A percentile compares a stretch with the other conserved stretches of the same genome.
Evolutionary conservation across 2,329 filamentous ascomycete genomes (phyloP).

Genomic region (Cephalotrichum gorgonifer): DNA sequence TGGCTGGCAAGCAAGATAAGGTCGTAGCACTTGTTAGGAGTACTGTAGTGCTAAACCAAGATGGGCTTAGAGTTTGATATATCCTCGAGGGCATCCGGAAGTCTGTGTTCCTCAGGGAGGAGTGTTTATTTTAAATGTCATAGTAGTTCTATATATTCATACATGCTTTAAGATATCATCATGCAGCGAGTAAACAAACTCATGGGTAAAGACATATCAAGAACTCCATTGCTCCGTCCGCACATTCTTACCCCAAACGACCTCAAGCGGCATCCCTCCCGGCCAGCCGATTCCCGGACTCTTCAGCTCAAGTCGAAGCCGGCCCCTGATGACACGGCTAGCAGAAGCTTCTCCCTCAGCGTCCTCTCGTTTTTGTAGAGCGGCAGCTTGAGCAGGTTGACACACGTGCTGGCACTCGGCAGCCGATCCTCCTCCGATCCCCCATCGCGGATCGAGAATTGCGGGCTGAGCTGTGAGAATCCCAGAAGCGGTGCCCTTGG

Average conservation of each 20-base stretch:
- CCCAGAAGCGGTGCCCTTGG: constrained; percentile 82
- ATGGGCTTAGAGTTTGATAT: too few relatives aligned
- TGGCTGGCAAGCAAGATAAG: too few relatives aligned
- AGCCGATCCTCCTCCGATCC: constrained; percentile 52
- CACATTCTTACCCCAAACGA: too few relatives aligned
- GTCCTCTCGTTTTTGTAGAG: constrained; percentile 58
- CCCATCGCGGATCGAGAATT: constrained; percentile 82
- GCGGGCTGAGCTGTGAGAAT: constrained; percentile 74
- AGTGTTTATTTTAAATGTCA: background rate
- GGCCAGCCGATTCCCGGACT: background rate
- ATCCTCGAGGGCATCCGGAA: too few relatives aligned
- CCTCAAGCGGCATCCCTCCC: background rate
- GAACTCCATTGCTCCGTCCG: background rate
- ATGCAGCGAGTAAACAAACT: background rate
- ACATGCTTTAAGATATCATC: background rate
- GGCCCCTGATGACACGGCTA: constrained; percentile 80
- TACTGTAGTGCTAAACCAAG: too few relatives aligned
- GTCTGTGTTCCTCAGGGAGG: too few relatives aligned
- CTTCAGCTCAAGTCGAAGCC: constrained; percentile 72
- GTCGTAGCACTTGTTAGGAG: too few relatives aligned
- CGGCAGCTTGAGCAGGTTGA: constrained; percentile 88
- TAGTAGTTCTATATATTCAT: background rate
- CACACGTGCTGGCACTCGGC: constrained; percentile 91
- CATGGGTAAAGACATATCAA: background rate
- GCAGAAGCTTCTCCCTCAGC: constrained; percentile 72